phyloP scores from a whole-genome alignment of 768 basidiomycete species.

The Fistulinella prunicolor region DNA sequence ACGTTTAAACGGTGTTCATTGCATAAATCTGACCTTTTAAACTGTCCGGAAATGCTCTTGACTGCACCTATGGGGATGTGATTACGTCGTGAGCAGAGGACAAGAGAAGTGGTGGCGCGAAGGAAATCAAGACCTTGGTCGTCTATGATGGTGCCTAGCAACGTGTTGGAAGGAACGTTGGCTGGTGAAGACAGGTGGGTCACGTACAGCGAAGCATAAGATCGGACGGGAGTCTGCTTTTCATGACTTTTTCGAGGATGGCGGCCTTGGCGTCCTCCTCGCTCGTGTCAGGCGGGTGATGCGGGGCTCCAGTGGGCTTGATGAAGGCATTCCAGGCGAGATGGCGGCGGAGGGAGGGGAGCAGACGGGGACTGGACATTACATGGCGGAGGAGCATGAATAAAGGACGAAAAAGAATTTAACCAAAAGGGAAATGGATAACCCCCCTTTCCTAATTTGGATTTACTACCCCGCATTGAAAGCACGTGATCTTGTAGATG shows the following conservation, averaged over 20 bases:
- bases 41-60: slow-evolving; percentile 83
- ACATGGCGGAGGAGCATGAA: slow-evolving; percentile 34
- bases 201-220: slow-evolving; percentile 87
- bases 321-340: slow-evolving; percentile 31
- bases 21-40: slow-evolving; percentile 89
- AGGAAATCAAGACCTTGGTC: slow-evolving; percentile 58
- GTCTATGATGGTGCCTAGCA: slow-evolving; percentile 81
- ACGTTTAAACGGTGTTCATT: slow-evolving; percentile 88
- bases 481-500: slow-evolving; percentile 2
- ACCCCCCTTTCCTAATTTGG: slow-evolving; percentile 17
- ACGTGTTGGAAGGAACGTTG: slow-evolving; percentile 18
- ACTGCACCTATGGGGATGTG: slow-evolving; percentile 60
- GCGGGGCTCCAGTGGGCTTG: too few species aligned
- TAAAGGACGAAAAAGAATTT: slow-evolving; percentile 27
- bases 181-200: slow-evolving; percentile 11
- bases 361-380: slow-evolving; percentile 18
- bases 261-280: slow-evolving; percentile 74
- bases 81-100: slow-evolving; percentile 27
- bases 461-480: slow-evolving; percentile 17
- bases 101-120: slow-evolving; percentile 2
- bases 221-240: slow-evolving; percentile 83
- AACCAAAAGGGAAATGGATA: slow-evolving; percentile 7
- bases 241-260: slow-evolving; percentile 82
- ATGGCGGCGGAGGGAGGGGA: slow-evolving; percentile 11
- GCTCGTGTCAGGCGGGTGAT: slow-evolving; percentile 31